Percentiles rank a stretch among this genome's conserved stretches.
phyloP scores from a whole-genome alignment of 495 filamentous ascomycete species.

The Aspergillus heteromorphus region DNA sequence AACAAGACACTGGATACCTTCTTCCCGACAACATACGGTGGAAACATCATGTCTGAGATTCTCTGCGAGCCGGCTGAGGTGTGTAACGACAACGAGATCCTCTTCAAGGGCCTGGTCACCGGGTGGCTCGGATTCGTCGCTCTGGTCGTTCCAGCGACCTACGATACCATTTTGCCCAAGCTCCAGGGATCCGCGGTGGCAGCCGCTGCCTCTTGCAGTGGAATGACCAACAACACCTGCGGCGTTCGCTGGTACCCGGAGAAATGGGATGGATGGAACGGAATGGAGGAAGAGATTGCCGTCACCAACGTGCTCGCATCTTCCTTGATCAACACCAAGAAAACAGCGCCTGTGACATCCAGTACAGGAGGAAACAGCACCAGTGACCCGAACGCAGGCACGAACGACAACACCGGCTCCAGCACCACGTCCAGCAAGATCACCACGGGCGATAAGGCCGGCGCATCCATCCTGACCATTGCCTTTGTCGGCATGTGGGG shows the following conservation, averaged over 20 bases:
- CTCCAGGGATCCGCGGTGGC: slow-evolving; percentile 60
- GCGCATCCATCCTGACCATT: slow-evolving; percentile 57
- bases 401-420: slow-evolving; percentile 11
- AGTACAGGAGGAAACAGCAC: slow-evolving; percentile 46
- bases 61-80: slow-evolving; percentile 59
- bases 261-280: slow-evolving; percentile 57
- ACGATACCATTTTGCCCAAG: slow-evolving; percentile 56
- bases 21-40: slow-evolving; percentile 45
- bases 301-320: slow-evolving; percentile 53
- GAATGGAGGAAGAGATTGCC: slow-evolving; percentile 49
- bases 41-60: slow-evolving; percentile 60
- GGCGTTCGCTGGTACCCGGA: slow-evolving; percentile 63
- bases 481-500: slow-evolving; percentile 38
- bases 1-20: slow-evolving; percentile 51
- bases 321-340: slow-evolving; percentile 7
- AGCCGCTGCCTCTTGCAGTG: slow-evolving; percentile 62
- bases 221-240: slow-evolving; percentile 60
- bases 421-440: slow-evolving; percentile 27
- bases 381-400: slow-evolving; percentile 35
- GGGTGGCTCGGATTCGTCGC: slow-evolving; percentile 71
- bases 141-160: slow-evolving; percentile 59
- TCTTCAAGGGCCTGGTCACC: slow-evolving; percentile 75
- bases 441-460: slow-evolving; percentile 52
- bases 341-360: slow-evolving; percentile 25
- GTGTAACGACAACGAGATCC: slow-evolving; percentile 69